phyloP scores from a whole-genome alignment of 805 yeast genomes.

The Millerozyma acaciae region DNA sequence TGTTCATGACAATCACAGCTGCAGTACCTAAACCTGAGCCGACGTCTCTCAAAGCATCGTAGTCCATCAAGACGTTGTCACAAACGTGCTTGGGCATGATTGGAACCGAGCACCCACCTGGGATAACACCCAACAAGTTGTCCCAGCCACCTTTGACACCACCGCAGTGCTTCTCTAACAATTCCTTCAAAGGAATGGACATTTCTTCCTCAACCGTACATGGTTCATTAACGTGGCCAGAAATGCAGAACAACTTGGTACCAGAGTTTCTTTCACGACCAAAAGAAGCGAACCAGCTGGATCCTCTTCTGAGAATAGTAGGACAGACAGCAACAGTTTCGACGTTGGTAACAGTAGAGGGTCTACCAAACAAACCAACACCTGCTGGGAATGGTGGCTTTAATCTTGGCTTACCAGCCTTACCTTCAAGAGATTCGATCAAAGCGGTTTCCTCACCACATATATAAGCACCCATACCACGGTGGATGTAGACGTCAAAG shows the following conservation, averaged over 20 bases:
- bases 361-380: conserved; percentile 87
- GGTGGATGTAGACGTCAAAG: conserved; percentile 79
- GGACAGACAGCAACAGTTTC: conserved; percentile 91
- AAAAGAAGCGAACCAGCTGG: conserved; percentile 78
- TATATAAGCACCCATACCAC: conserved; percentile 92
- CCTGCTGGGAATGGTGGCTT: conserved; percentile 97
- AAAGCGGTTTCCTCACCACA: conserved; percentile 93
- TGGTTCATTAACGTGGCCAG: conserved; percentile 89
- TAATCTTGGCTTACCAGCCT: conserved; percentile 89
- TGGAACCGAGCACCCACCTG: conserved; percentile 90
- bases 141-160: conserved; percentile 94
- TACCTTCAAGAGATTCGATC: conserved; percentile 86
- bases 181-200: conserved; percentile 82
- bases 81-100: conserved; percentile 66
- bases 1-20: conserved; percentile 88
- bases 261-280: conserved; percentile 86
- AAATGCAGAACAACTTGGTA: conserved; percentile 78
- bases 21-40: conserved; percentile 92
- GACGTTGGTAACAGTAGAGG: conserved; percentile 86
- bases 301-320: conserved; percentile 84
- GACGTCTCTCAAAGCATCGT: conserved; percentile 77
- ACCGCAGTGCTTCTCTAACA: conserved; percentile 85
- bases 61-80: conserved; percentile 77
- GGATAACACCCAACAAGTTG: conserved; percentile 79
- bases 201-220: conserved; percentile 92